These are phyloP conservation scores for Suhomyces choctaworum DNA, from an alignment of 1,139 yeast species.

Conservation along the genomic window DNA sequence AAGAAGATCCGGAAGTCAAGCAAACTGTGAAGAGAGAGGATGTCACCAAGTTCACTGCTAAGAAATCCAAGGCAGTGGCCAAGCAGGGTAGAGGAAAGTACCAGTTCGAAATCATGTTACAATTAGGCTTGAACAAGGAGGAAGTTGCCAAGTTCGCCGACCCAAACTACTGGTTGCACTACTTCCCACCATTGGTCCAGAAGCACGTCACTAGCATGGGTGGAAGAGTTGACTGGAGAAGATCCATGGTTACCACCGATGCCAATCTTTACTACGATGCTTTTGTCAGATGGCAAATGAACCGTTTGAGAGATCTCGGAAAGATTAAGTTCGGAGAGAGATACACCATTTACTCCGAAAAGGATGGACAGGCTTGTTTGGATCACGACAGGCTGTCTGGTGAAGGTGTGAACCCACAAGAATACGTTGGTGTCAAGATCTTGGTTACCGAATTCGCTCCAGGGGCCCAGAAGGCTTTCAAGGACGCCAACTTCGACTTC, in stretches of 20 bases:
- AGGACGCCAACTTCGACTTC: conserved; percentile 45
- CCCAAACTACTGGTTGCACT: conserved; percentile 81
- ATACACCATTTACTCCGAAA: conserved; percentile 94
- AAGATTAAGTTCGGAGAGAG: conserved; percentile 98
- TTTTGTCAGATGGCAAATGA: conserved; percentile 96
- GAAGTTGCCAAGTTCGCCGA: conserved; percentile 89
- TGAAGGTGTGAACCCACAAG: conserved; percentile 97
- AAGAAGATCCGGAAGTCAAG: conserved; percentile 44
- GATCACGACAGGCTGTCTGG: conserved; percentile 98
- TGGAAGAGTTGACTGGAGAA: conserved; percentile 97
- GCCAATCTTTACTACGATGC: conserved; percentile 94
- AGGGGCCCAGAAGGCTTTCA: conserved; percentile 53
- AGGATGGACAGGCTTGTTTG: conserved; percentile 99
- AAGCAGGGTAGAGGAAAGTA: conserved; percentile 92
- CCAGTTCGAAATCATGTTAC: conserved; percentile 95
- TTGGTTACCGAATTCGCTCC: conserved; percentile 61
- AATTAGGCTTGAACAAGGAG: conserved; percentile 79
- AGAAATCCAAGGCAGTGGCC: conserved; percentile 89
- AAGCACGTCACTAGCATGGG: conserved; percentile 81
- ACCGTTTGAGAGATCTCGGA: conserved; percentile 78
- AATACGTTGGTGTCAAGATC: conserved; percentile 91
- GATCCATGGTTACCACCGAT: conserved; percentile 94
- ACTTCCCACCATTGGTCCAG: conserved; percentile 89
- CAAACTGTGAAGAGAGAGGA: conserved; percentile 59
- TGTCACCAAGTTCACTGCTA: conserved; percentile 86